Evolutionary conservation across 495 filamentous ascomycete species (phyloP).

Genomic region (Saxophila tyrrhenica): DNA sequence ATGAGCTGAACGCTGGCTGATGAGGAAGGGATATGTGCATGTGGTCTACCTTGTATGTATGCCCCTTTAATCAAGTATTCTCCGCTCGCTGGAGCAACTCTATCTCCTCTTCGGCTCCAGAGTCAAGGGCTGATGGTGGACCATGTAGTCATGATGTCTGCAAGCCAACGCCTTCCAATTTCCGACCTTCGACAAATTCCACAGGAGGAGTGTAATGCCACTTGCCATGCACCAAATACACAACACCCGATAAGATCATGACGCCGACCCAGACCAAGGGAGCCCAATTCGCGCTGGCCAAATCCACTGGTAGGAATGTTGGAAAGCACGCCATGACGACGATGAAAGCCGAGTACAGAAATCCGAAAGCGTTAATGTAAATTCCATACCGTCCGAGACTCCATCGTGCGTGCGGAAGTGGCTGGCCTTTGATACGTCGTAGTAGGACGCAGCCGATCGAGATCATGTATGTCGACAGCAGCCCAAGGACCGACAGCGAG

Average conservation of each 20-base stretch:
- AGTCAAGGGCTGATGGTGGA: too few relatives aligned
- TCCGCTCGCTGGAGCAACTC: too few relatives aligned
- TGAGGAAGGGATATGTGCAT: too few relatives aligned
- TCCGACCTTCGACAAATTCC: conserved; percentile 29
- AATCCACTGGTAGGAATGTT: conserved; percentile 15
- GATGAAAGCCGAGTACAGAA: conserved; percentile 23
- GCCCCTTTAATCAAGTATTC: neutral
- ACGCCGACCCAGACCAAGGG: conserved; percentile 23
- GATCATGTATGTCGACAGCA: conserved; percentile 25
- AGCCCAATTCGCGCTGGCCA: conserved; percentile 25
- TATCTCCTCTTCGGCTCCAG: too few relatives aligned
- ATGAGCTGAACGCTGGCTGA: too few relatives aligned
- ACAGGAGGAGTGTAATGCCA: conserved; percentile 27
- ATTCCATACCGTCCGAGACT: conserved; percentile 8
- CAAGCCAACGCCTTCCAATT: conserved; percentile 21
- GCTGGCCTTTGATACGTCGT: neutral
- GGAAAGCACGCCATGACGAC: conserved; percentile 30
- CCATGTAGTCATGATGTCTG: conserved; percentile 12
- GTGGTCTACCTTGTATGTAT: neutral
- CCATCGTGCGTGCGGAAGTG: conserved; percentile 8
- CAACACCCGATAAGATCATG: conserved; percentile 17
- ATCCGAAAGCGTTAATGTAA: conserved; percentile 17
- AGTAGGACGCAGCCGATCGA: conserved; percentile 12
- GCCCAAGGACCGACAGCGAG: conserved; percentile 15
- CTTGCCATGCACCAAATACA: conserved; percentile 26